Percentiles rank a stretch among this genome's conserved stretches.
phyloP scores from a whole-genome alignment of 2,329 filamentous ascomycete species.

The Blastomyces gilchristii region DNA sequence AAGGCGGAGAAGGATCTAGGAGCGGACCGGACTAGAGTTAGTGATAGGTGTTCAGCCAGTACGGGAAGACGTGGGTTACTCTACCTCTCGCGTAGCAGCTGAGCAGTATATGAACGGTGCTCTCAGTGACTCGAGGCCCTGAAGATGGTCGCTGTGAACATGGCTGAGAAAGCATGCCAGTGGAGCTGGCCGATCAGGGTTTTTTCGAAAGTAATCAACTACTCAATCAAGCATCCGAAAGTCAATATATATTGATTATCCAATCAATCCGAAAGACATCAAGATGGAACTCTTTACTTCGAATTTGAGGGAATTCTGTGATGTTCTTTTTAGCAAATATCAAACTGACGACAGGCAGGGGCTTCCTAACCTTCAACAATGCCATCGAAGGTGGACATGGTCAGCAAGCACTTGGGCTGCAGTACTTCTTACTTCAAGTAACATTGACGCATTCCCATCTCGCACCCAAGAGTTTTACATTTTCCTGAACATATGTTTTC shows the following conservation, averaged over 20 bases:
- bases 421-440: not conserved
- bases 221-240: not conserved
- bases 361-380: slow-evolving; percentile 20
- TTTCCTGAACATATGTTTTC: not conserved
- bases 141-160: slow-evolving; percentile 82
- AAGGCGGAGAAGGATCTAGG: slow-evolving; percentile 59
- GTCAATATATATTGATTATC: not conserved
- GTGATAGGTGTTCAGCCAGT: not conserved
- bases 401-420: not conserved
- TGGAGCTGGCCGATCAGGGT: slow-evolving; percentile 47
- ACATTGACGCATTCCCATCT: not conserved
- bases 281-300: slow-evolving; percentile 11
- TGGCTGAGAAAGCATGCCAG: slow-evolving; percentile 84
- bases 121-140: slow-evolving; percentile 64
- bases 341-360: not conserved
- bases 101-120: slow-evolving; percentile 88
- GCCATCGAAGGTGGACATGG: slow-evolving; percentile 28
- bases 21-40: slow-evolving; percentile 12
- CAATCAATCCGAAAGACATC: not conserved
- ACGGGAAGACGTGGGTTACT: not conserved
- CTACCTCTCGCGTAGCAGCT: slow-evolving; percentile 61
- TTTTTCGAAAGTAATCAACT: slow-evolving; percentile 73
- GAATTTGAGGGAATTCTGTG: slow-evolving; percentile 16
- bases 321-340: not conserved
- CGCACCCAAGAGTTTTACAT: not conserved